Evolutionary conservation across 2,329 filamentous ascomycete genomes (phyloP), one percentile per base, ranked within the genome.

Genomic region (Hymenoscyphus occultus): DNA sequence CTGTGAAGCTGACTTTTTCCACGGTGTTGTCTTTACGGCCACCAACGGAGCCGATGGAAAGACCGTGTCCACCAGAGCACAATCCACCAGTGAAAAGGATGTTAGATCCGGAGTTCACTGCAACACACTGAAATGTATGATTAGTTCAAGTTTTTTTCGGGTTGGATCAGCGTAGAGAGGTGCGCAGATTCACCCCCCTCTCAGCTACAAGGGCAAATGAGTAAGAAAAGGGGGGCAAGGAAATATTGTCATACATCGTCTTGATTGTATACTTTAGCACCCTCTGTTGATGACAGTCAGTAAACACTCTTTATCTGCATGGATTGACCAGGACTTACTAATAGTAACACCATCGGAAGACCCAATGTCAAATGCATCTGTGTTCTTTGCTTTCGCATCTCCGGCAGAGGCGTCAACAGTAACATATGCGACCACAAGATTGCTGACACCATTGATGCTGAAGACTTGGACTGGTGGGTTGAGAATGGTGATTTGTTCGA

Each of bases 11-110:
- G n/a, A 88, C 80, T 57, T 78, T 80, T 35, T 80, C 72, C 60
- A 88, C 84, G 6, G 71, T 76, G 75, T 87, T 87, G 75, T 85
- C 76, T 60, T 69, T 72, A 56, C 83, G 81, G 14, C 82, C 82
- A 56, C 84, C 84, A 85, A 86, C 81, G 2, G 82, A 84, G 60
- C 84, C 84, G 70, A 88, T 84, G 62, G 81, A 83, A 16, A 88
- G 76, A 60, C 84, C 84, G 51, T 74, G 72, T 13, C 72, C 72
- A 56, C 72, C 71, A 12, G 70, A 72, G 51, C 72, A 74, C 14
- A 67, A 56, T 28, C 71, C 69, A 3, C 65, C 65, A 1, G 64
- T 67, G 60, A 73, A 71, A 32, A 56, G 60, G 60, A 73, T 73
- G 22, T 61, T 62, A 10, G 76, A 80, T 62, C 83, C 83, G 0